Base-by-base conservation (phyloP, 1,284 basidiomycete genomes). In the Ustilago loliicola region DNA sequence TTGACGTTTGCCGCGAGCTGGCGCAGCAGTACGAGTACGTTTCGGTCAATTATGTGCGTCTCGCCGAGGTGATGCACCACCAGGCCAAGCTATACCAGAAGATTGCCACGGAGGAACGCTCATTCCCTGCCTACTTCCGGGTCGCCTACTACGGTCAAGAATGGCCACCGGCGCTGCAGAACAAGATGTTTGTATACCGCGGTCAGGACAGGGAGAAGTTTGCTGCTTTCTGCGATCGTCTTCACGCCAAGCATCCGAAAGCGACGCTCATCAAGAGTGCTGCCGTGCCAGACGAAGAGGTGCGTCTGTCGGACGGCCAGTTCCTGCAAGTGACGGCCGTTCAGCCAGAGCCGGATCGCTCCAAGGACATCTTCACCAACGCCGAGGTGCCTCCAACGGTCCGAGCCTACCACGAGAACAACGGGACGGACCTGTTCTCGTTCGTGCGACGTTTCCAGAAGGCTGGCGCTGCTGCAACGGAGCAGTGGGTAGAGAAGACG, bases 161-260 rank as follows among this genome's bases (percentile, higher is more conserved):
- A 77, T 96, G 95, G 88, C 94, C 94, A 0, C 89, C 88, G 17
- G 93, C 93, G 5, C 91, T 95, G 57, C 90, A 93, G 66, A 91
- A 93, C 81, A 95, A 94, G 86, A 92, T 94, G 78, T 96, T 95
- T 87, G 81, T 89, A 32, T 95, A 94, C 87, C 94, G 96, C 56
- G 95, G 94, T 1, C 93, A 91, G 81, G 93, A 94, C 82, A 93
- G 92, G 93, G 94, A 96, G 87, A 95, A 93, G 83, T 93, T 92
- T 54, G 73, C 67, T 11, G 81, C 25, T 93, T 97, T 86, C 88
- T 96, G 94, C 87, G 96, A 98, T 87, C 89, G 93, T 32, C 93
- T 98, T 90, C 91, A 96, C 55, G 92, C 92, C 87, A 98, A 98
- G 87, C 94, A 98, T 85, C 92, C 94, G 2, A 92, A 92, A 47